These are phyloP conservation scores for Saksenaea vasiformis DNA, from an alignment of 371 early-diverging fungal genomes.

Conservation along the genomic window DNA sequence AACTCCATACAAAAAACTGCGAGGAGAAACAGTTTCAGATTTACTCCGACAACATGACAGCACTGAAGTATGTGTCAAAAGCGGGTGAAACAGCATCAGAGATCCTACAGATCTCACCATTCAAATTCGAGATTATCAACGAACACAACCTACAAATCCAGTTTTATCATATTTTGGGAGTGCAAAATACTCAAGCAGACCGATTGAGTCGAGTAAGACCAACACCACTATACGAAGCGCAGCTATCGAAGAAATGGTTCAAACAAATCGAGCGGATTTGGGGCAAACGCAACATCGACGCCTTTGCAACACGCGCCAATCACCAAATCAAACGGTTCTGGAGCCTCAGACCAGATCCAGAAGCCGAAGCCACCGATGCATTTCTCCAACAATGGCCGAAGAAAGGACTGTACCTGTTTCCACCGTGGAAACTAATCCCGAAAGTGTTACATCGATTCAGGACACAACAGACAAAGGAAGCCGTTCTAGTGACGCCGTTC, in stretches of 20 bases:
- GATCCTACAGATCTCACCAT: conserved; percentile 17
- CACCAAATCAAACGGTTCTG: conserved; percentile 16
- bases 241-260: conserved; percentile 8
- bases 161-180: conserved; percentile 24
- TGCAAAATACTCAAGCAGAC: conserved; percentile 19
- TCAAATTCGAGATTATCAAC: conserved; percentile 18
- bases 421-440: conserved; percentile 32
- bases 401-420: conserved; percentile 21
- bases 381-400: conserved; percentile 25
- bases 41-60: conserved; percentile 24
- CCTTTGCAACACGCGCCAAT: conserved; percentile 29
- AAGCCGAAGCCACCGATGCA: conserved; percentile 28
- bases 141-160: conserved; percentile 7
- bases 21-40: conserved; percentile 16
- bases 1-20: conserved; percentile 10
- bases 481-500: conserved; percentile 25
- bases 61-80: conserved; percentile 20
- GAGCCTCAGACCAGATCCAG: conserved; percentile 26
- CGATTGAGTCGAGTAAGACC: conserved; percentile 9
- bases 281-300: conserved; percentile 24
- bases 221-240: conserved; percentile 15
- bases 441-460: conserved; percentile 22
- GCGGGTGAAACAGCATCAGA: conserved; percentile 22
- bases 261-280: conserved; percentile 1
- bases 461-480: conserved; percentile 8